Base-by-base conservation (phyloP, 257 asterid species). In the Solanum infundibuliforme region DNA sequence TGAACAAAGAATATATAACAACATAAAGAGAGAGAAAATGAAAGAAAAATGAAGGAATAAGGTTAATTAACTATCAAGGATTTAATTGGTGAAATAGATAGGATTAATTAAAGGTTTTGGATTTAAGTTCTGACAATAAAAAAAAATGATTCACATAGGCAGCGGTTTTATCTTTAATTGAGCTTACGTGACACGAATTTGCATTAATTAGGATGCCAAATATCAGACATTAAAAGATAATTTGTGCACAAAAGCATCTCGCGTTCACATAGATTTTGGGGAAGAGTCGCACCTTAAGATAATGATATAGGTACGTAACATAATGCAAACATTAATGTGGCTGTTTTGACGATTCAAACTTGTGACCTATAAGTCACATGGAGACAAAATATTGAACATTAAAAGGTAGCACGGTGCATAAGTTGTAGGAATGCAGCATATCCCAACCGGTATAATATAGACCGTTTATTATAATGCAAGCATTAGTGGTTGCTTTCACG, bases 141-240 rank as follows among this genome's bases (percentile, higher is more conserved):
- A 48, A 46, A 1, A 48, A 48, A 46, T 41, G 20, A 48, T 48
- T 14, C 58, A 14, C 58, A 48, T 13, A 11, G 31, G 16, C 72
- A 65, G 4, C 4, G 4, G 8, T 65, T 65, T 5, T 10, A 65
- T 10, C 31, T 65, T n/a, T 65, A n/a, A 65, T n/a, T n/a, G 72
- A 25, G 12, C 18, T n/a, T 65, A n/a, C 8, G 13, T 11, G 12
- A 21, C 3, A 1, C 2, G 0, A 62, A 62, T 62, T 62, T 10
- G 1, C 5, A 62, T 62, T n/a, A 62, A 23, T 10, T 5, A 21
- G 6, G 14, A n/a, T 0, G 0, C 8, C 2, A n/a, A 65, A 4
- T n/a, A 65, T 1, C 7, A 12, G 1, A 65, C 18, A 65, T 11
- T 65, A 62, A 62, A 62, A 62, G 3, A 11, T 62, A 7, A 10